phyloP scores from a whole-genome alignment of 2,329 filamentous ascomycete genomes.

The Myriangium duriaei region DNA sequence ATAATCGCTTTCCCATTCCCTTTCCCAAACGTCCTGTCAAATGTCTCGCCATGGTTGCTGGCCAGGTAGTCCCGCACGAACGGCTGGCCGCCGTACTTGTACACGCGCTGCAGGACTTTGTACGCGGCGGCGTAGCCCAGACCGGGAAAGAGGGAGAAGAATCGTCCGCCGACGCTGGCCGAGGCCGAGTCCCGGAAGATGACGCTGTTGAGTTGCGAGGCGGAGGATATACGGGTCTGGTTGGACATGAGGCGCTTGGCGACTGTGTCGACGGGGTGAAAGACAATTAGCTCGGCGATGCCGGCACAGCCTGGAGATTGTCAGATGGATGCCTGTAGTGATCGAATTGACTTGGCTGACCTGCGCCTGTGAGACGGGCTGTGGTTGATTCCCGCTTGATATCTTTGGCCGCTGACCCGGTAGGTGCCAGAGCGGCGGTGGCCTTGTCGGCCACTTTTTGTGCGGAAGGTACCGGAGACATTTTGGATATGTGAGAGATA shows the following conservation, averaged over 20 bases:
- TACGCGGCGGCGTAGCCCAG: constrained; percentile 95
- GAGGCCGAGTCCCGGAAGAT: constrained; percentile 83
- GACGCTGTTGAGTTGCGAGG: constrained; percentile 66
- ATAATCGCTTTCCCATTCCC: constrained; percentile 97
- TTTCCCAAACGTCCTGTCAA: constrained; percentile 84
- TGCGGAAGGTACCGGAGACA: constrained; percentile 13
- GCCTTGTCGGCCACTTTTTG: constrained; percentile 14
- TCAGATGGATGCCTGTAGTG: constrained; percentile 2
- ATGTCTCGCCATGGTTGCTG: constrained; percentile 65
- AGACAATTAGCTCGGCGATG: constrained; percentile 84
- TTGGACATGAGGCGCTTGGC: constrained; percentile 99
- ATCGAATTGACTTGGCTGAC: constrained; percentile 37
- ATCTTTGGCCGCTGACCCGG: constrained; percentile 43
- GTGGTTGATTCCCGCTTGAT: constrained; percentile 77
- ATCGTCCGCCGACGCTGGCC: constrained; percentile 61
- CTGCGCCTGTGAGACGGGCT: constrained; percentile 82
- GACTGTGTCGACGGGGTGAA: constrained; percentile 94
- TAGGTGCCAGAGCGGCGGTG: constrained; percentile 20
- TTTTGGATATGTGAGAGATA: background rate
- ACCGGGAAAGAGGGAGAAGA: constrained; percentile 91
- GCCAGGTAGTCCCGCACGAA: constrained; percentile 83
- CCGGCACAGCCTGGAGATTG: constrained; percentile 62
- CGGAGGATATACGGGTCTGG: constrained; percentile 48
- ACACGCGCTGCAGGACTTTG: constrained; percentile 93
- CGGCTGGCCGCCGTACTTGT: constrained; percentile 97